These are phyloP conservation scores for Pneumocystis wakefieldiae DNA, from an alignment of 1,139 yeast genomes.

Conservation along the genomic window DNA sequence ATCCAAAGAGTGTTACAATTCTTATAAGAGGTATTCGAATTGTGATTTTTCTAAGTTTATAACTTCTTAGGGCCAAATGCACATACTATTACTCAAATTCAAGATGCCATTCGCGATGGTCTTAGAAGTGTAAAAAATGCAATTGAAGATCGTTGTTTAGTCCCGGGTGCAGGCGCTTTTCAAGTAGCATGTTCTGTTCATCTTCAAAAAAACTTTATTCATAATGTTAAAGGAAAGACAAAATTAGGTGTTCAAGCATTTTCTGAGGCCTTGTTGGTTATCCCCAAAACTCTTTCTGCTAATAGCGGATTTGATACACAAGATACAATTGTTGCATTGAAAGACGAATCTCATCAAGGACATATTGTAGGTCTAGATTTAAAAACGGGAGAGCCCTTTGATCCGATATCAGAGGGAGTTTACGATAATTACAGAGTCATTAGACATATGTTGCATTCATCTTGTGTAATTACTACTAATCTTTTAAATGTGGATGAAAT, in stretches of 20 bases:
- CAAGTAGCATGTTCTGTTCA: slow-evolving; percentile 69
- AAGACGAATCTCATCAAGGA: slow-evolving; percentile 75
- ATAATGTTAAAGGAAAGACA: slow-evolving; percentile 63
- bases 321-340: slow-evolving; percentile 77
- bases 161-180: slow-evolving; percentile 97
- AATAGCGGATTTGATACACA: slow-evolving; percentile 90
- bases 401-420: slow-evolving; percentile 83
- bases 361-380: slow-evolving; percentile 83
- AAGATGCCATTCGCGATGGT: slow-evolving; percentile 96
- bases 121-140: slow-evolving; percentile 88
- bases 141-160: slow-evolving; percentile 63
- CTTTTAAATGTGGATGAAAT: slow-evolving; percentile 87
- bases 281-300: slow-evolving; percentile 83
- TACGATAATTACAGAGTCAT: slow-evolving; percentile 94
- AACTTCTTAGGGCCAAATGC: slow-evolving; percentile 85
- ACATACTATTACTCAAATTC: slow-evolving; percentile 77
- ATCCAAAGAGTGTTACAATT: slow-evolving; percentile 84
- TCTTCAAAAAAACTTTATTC: slow-evolving; percentile 33
- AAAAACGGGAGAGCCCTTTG: slow-evolving; percentile 87
- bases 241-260: slow-evolving; percentile 88
- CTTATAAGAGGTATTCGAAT: slow-evolving; percentile 79
- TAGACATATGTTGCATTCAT: slow-evolving; percentile 81
- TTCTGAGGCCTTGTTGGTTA: slow-evolving; percentile 74
- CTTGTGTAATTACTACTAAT: slow-evolving; percentile 89
- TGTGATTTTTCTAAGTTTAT: slow-evolving; percentile 76